Evolutionary conservation across 768 basidiomycete species (phyloP).

Genomic region (Ephemerocybe angulata): DNA sequence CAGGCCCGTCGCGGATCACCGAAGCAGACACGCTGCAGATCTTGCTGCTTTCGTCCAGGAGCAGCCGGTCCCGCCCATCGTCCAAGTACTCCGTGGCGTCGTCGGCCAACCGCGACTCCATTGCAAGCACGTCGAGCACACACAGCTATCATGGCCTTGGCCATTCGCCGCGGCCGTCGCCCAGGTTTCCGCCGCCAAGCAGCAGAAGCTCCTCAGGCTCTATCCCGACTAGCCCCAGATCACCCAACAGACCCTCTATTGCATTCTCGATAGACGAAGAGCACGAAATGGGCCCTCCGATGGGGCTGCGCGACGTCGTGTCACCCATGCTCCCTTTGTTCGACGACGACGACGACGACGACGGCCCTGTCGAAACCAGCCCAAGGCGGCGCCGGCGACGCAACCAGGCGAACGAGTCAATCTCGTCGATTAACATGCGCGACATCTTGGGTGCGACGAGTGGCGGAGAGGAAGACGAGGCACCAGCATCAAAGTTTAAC

Average conservation of each 20-base stretch:
- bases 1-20: conserved; percentile 57
- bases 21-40: conserved; percentile 45
- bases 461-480: conserved; percentile 12
- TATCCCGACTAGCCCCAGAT: conserved; percentile 6
- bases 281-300: conserved; percentile 1
- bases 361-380: conserved; percentile 8
- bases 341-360: conserved; percentile 27
- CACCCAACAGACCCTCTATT: conserved; percentile 20
- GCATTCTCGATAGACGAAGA: conserved; percentile 26
- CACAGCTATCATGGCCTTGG: conserved; percentile 10
- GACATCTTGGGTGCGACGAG: conserved; percentile 19
- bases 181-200: conserved; percentile 19
- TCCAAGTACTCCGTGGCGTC: conserved; percentile 22
- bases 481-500: conserved; percentile 7
- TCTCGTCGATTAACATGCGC: conserved; percentile 35
- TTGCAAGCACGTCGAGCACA: conserved; percentile 15
- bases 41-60: conserved; percentile 22
- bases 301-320: conserved; percentile 16
- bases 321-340: conserved; percentile 24
- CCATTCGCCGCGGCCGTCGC: background rate
- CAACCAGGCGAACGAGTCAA: conserved; percentile 30
- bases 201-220: background rate
- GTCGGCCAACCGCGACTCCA: conserved; percentile 20
- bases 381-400: conserved; percentile 12
- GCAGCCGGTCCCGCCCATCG: conserved; percentile 15